Base-by-base conservation (phyloP, 2,329 filamentous ascomycete species). In the Aureobasidium sp. region DNA sequence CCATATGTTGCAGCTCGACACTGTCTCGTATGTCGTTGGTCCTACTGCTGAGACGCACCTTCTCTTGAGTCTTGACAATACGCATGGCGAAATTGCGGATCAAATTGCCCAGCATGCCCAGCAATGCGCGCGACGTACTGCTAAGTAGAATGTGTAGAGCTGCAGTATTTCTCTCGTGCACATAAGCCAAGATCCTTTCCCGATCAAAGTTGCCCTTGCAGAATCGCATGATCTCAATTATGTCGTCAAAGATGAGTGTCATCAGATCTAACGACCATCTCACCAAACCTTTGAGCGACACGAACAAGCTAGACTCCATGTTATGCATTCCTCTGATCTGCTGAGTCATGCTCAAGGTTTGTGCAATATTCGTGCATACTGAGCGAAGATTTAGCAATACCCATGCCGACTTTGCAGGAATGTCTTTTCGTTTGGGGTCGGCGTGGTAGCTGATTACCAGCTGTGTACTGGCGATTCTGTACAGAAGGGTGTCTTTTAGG, bases 401-500 rank as follows among this genome's bases (percentile, higher is more conserved):
- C 82, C 87, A 89, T 7, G 90, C 84, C 64, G 93, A 82, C 71
- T 91, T 91, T 64, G 88, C 86, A 57, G 82, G 79, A 45, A 92
- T 84, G 3, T 79, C 82, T 25, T 89, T 84, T 8, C 81, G 76
- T 39, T 62, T 80, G 79, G 66, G 86, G 14, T 63, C 61, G 9
- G 86, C 86, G 47, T 80, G 81, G 70, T 89, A 92, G 3, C 89
- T 90, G 10, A 97, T 77, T 58, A 90, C 86, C 62, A 89, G 87
- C 70, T 95, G 85, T 34, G 94, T 84, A 68, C 90, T 89, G 13
- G 97, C 78, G 61, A 86, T 90, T 61, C 89, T 81, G 63, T 91
- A 88, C 49, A 97, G 81, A 39, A 85, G 80, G 3, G 80, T 78
- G 68, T 94, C 92, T 63, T 86, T 81, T 65, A 94, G 82, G 37